Evolutionary conservation across 805 yeast species (phyloP).

Genomic region (Clavispora phyllophila): DNA sequence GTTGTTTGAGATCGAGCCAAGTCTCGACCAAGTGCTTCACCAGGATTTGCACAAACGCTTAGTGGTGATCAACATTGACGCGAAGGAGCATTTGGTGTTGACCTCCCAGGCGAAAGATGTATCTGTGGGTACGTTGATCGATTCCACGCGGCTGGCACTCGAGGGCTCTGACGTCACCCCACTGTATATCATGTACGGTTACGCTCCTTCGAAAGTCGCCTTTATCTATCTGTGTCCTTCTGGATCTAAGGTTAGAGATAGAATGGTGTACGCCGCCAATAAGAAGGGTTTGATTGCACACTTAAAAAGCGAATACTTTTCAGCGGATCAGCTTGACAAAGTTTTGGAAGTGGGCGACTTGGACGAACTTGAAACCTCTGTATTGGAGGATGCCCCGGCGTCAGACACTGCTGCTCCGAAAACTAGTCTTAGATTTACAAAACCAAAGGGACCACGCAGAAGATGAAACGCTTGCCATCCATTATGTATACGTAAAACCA

Average conservation of each 20-base stretch:
- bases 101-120: conserved; percentile 19
- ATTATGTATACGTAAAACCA: no score
- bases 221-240: conserved; percentile 89
- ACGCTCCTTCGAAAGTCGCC: conserved; percentile 33
- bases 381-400: conserved; percentile 25
- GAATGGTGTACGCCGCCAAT: conserved; percentile 90
- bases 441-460: conserved; percentile 69
- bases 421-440: conserved; percentile 36
- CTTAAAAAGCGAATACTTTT: conserved; percentile 33
- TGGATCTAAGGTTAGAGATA: conserved; percentile 79
- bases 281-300: conserved; percentile 55
- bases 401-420: conserved; percentile 5
- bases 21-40: conserved; percentile 18
- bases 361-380: conserved; percentile 57
- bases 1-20: conserved; percentile 12
- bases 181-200: conserved; percentile 50
- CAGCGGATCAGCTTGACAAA: conserved; percentile 32
- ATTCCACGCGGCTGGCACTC: conserved; percentile 12
- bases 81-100: conserved; percentile 39
- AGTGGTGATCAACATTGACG: conserved; percentile 48
- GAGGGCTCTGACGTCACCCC: conserved; percentile 42
- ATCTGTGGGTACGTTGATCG: conserved; percentile 16
- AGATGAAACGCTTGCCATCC: no score
- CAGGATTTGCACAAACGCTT: conserved; percentile 23
- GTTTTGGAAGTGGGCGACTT: conserved; percentile 69